Base-by-base conservation (phyloP, 768 basidiomycete genomes). In the Termitomyces sp. region DNA sequence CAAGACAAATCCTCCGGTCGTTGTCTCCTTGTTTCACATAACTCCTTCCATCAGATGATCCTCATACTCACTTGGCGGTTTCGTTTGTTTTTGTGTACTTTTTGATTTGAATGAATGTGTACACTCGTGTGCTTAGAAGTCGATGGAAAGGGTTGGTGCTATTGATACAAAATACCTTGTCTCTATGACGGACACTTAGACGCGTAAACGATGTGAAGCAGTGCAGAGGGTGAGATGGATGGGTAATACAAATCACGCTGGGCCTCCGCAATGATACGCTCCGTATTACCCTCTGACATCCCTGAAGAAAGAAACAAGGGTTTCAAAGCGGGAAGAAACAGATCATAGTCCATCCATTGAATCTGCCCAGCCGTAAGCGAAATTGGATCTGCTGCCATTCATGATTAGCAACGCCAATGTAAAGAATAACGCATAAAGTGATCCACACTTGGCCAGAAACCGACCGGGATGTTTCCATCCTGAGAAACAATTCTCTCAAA, bases 21-120 rank as follows among this genome's bases (percentile, higher is more conserved):
- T 71, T 69, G 68, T 65, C 63, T 71, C 69, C 67, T 72, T 71
- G 68, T 72, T 69, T 69, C 69, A 63, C 60, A 57, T 57, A 57
- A 36, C 60, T 63, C 43, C 13, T 44, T 28, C 54, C 50, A 51
- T 63, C 54, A 69, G 70, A 72, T 73, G 65, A 71, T 65, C 65
- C 68, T 65, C 65, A 57, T 65, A 59, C 59, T 63, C 57, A 58
- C 64, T 59, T 57, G 61, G 51, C 61, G 65, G 73, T 75, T 74
- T 56, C 55, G 55, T 56, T 49, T 47, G 28, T 74, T 79, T 75
- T 58, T 56, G 42, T 53, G 53, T 59, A 45, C 40, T 51, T 43
- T 51, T 56, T 52, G 38, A 53, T 53, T 43, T 52, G 56, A 52
- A 44, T 57, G 49, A 57, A 57, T 28, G 49, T 57, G 56, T 42